Evolutionary conservation across 2,329 filamentous ascomycete species (phyloP).

Genomic region (Botrytis hyacinthi): DNA sequence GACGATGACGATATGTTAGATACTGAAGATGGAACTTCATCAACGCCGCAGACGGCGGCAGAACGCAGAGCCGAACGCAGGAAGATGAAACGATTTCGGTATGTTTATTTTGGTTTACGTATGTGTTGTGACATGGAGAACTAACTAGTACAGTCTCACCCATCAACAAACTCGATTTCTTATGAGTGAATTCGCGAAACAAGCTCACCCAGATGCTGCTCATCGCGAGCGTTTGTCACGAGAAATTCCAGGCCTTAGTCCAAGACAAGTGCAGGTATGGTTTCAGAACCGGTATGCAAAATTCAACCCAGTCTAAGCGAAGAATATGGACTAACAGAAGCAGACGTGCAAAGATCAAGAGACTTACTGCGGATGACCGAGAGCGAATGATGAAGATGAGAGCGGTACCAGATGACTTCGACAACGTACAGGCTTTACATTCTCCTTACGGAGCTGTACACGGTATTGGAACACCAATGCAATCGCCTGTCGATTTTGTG

Average conservation of each 20-base stretch:
- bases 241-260: conserved; percentile 88
- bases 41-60: conserved; percentile 51
- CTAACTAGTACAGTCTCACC: conserved; percentile 65
- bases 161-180: conserved; percentile 97
- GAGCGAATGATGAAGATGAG: conserved; percentile 72
- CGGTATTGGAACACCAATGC: conserved; percentile 38
- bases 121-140: conserved; percentile 14
- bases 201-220: conserved; percentile 89
- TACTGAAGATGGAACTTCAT: conserved; percentile 42
- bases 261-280: conserved; percentile 95
- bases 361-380: conserved; percentile 66
- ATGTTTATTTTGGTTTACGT: conserved; percentile 32
- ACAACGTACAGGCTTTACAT: conserved; percentile 67
- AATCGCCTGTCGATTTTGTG: conserved; percentile 38
- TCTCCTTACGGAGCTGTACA: conserved; percentile 60
- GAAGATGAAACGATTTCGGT: conserved; percentile 81
- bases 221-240: conserved; percentile 82
- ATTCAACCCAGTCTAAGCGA: not conserved
- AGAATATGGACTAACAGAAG: not conserved
- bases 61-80: conserved; percentile 57
- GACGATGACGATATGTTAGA: conserved; percentile 59
- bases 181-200: conserved; percentile 95
- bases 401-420: conserved; percentile 68
- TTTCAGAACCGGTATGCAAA: conserved; percentile 85
- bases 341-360: conserved; percentile 70